Conservation (phyloP, 352 stramenopile genomes). For the Phytophthora megakarya region DNA sequence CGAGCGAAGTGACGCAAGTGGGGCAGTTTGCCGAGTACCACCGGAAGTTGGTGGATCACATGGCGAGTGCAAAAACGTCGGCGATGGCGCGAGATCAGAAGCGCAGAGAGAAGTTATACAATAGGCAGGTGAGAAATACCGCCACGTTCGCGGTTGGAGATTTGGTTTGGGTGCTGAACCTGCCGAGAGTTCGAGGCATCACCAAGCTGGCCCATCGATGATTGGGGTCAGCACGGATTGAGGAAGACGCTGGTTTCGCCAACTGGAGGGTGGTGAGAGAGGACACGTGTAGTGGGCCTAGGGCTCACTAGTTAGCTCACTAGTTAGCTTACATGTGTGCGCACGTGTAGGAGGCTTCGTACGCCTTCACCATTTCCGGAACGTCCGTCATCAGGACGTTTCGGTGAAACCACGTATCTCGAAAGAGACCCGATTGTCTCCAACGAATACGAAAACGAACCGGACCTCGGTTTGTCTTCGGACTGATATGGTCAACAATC, state of each 20-base stretch:
- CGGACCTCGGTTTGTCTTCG: too few species aligned
- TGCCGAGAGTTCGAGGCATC: neutral
- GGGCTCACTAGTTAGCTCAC: too few species aligned
- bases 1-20: neutral
- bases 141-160: neutral
- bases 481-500: too few species aligned
- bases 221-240: neutral
- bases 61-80: neutral
- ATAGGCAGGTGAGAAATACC: neutral
- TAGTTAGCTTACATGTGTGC: too few species aligned
- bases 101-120: neutral
- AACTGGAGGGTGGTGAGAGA: neutral
- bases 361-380: too few species aligned
- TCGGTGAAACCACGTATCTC: too few species aligned
- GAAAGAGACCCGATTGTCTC: too few species aligned
- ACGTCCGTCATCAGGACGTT: too few species aligned
- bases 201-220: slow-evolving; percentile 5
- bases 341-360: too few species aligned
- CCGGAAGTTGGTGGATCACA: neutral
- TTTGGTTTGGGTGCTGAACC: slow-evolving; percentile 4
- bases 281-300: too few species aligned
- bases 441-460: too few species aligned
- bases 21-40: neutral
- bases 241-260: neutral
- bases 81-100: neutral